Percentiles rank a stretch among this genome's conserved stretches.
phyloP scores from a whole-genome alignment of 495 filamentous ascomycete genomes.

The Xylaria flabelliformis region DNA sequence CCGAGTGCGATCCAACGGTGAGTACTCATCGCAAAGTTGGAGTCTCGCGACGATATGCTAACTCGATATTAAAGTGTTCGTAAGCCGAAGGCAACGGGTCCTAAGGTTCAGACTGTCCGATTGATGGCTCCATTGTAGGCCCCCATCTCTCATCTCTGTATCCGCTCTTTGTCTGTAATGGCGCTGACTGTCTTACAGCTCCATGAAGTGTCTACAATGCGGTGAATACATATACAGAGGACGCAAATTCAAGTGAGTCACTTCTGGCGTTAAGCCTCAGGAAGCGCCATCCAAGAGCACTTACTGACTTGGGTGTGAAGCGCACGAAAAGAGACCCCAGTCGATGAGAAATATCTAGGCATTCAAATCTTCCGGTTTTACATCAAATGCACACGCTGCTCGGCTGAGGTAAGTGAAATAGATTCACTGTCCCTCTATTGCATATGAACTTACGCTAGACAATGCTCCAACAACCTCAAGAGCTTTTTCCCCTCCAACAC shows the following conservation, averaged over 20 bases:
- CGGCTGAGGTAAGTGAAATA: constrained; percentile 58
- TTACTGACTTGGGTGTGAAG: constrained; percentile 4
- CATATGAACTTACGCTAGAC: neutral
- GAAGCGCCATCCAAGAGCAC: neutral
- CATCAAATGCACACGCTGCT: constrained; percentile 79
- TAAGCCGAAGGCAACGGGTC: constrained; percentile 72
- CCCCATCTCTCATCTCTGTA: neutral
- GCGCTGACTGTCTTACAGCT: constrained; percentile 30
- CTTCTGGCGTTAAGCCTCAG: neutral
- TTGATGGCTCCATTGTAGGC: constrained; percentile 87
- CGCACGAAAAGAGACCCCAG: constrained; percentile 88
- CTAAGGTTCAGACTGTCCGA: constrained; percentile 87
- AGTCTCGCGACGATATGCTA: neutral
- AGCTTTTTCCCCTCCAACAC: neutral
- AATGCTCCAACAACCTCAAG: neutral
- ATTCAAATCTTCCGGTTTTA: constrained; percentile 95
- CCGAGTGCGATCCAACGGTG: constrained; percentile 74
- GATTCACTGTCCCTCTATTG: neutral
- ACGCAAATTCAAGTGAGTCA: constrained; percentile 71
- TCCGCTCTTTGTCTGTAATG: neutral
- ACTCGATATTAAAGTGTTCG: constrained; percentile 42
- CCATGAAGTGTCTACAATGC: constrained; percentile 89
- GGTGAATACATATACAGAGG: constrained; percentile 89
- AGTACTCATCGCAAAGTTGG: neutral
- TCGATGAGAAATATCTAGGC: constrained; percentile 83